Evolutionary conservation across 257 asterid species (phyloP).

Genomic region (Solanum gandarillasii): DNA sequence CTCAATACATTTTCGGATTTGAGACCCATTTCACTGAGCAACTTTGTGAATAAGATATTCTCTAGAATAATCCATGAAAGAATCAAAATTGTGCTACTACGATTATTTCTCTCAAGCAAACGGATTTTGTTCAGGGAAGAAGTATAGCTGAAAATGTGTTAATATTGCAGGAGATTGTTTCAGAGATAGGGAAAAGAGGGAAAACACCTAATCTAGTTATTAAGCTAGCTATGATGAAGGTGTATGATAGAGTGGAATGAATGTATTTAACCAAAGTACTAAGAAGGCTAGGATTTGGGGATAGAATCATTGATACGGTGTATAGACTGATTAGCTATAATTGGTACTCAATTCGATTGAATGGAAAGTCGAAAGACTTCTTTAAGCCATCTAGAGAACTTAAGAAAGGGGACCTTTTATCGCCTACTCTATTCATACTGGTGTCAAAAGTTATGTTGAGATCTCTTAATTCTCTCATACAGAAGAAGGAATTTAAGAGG

Average conservation of each 20-base stretch:
- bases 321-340: not conserved
- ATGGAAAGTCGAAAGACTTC: not conserved
- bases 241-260: not conserved
- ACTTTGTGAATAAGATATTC: not conserved
- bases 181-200: not conserved
- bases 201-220: not conserved
- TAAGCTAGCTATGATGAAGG: not conserved
- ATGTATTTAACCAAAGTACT: too few species aligned
- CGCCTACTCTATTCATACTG: too few species aligned
- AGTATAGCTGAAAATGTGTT: not conserved
- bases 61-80: not conserved
- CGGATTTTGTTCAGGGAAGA: not conserved
- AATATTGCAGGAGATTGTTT: not conserved
- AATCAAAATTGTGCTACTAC: not conserved
- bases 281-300: not conserved
- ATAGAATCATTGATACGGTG: not conserved
- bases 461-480: not conserved
- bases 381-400: not conserved
- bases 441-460: not conserved
- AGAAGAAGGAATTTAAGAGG: not conserved
- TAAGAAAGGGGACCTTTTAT: not conserved
- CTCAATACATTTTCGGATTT: not conserved
- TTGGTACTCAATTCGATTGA: too few species aligned
- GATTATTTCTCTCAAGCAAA: not conserved
- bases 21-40: not conserved